Conservation (phyloP, 495 filamentous ascomycete genomes). For the Rhypophila decipiens region DNA sequence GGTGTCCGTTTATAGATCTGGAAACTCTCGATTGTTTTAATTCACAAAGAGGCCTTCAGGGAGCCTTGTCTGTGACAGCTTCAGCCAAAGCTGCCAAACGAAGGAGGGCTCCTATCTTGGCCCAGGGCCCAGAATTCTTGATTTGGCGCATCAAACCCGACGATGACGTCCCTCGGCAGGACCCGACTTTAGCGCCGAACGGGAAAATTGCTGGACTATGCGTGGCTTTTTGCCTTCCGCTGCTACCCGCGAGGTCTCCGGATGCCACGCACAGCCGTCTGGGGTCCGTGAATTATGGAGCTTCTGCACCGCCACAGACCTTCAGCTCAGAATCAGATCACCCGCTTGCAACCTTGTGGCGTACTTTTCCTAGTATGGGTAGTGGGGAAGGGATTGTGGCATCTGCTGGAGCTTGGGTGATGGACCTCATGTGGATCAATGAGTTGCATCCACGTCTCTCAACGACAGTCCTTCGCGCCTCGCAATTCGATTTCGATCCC, state of each 20-base stretch:
- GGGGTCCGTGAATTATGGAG: too few relatives aligned
- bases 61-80: too few relatives aligned
- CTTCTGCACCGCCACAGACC: constrained; percentile 10
- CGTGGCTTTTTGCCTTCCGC: neutral
- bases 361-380: too few relatives aligned
- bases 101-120: neutral
- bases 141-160: neutral
- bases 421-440: constrained; percentile 15
- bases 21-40: neutral
- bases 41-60: neutral
- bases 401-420: too few relatives aligned
- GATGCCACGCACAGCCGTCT: neutral
- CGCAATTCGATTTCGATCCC: constrained; percentile 2
- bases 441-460: constrained; percentile 21
- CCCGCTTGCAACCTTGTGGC: too few relatives aligned
- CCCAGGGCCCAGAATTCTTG: constrained; percentile 7
- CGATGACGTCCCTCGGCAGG: constrained; percentile 3
- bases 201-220: neutral
- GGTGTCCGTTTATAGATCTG: neutral
- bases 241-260: neutral
- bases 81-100: too few relatives aligned
- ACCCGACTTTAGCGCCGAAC: neutral
- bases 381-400: too few relatives aligned
- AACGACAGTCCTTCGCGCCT: constrained; percentile 6
- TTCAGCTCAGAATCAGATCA: too few relatives aligned